Base-by-base conservation (phyloP, 208 protist genomes). In the Trypanosoma lewisi region DNA sequence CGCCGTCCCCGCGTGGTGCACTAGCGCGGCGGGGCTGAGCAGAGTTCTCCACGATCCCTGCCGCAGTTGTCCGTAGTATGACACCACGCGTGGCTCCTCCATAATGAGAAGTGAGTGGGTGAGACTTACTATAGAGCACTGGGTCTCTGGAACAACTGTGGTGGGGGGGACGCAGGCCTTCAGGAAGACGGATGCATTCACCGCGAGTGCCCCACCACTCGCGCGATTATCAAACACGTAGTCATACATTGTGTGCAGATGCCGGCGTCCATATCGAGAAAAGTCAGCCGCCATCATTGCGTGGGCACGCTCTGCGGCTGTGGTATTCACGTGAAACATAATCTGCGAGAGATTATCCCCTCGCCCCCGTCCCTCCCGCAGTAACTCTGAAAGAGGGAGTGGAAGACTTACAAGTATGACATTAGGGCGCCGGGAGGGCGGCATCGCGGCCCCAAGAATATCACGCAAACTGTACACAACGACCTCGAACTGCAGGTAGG, bases 131-230 rank as follows among this genome's bases (percentile, higher is more conserved):
- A 94, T 73, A 48, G 77, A 85, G 70, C 88, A 94, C 7, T 53
- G 58, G 17, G 62, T 11, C 2, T 56, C 53, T 3, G 36, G n/a
- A 5, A 30, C 7, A 14, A 50, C 49, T 21, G 68, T 7, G 41
- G 55, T 53, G 58, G 54, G 14, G 1, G 72, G 69, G 4, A 80
- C 68, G 62, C 87, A 93, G 31, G 90, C 55, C 63, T 83, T 82
- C 56, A 94, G 56, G 52, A 89, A 81, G 5, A 94, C 80, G 1
- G 88, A 91, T 1, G 82, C 88, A 50, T 94, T 94, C 41, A 90
- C 73, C 0, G 73, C 73, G 8, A 94, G 61, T 16, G 67, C 64
- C 0, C 82, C 88, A 8, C 62, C 69, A 55, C 39, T 48, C 37
- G 33, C 36, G 21, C 39, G 62, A 21, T 60, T 70, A 36, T 85